Percentiles rank a stretch among this genome's conserved stretches.
These are phyloP conservation scores for Naematelia encephala DNA, from an alignment of 768 basidiomycete species.

Conservation along the genomic window DNA sequence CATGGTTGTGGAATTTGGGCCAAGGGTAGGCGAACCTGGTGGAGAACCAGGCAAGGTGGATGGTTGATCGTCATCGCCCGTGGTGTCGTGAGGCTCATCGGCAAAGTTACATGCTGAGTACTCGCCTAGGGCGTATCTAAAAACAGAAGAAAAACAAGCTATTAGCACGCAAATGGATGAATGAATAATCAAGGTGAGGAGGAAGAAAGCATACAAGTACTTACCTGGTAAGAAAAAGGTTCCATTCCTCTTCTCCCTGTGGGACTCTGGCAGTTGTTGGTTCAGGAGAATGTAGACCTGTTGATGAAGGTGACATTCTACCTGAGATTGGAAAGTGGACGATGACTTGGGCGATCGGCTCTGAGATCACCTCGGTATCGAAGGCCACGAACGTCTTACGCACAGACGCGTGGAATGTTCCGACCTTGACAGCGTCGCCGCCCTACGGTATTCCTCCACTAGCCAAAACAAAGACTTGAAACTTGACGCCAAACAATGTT, in stretches of 20 bases:
- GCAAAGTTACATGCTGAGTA: constrained; percentile 11
- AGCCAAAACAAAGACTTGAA: no score
- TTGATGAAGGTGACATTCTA: no score
- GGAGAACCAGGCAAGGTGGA: neutral
- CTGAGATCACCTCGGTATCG: no score
- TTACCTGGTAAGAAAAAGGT: constrained; percentile 21
- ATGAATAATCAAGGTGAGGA: neutral
- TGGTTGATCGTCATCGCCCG: neutral
- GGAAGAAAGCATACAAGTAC: constrained; percentile 1
- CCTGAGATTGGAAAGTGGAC: no score
- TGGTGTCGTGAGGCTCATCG: neutral
- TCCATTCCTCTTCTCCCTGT: constrained; percentile 19
- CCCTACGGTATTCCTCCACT: no score
- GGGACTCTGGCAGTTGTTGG: neutral
- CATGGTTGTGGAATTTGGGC: neutral
- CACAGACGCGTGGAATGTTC: no score
- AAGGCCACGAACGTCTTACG: no score
- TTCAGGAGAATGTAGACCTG: no score
- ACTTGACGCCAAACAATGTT: no score
- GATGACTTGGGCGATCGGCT: no score
- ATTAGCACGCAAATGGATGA: neutral
- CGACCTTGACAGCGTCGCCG: no score
- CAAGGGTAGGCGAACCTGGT: neutral
- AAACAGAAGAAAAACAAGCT: neutral
- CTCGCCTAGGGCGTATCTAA: constrained; percentile 1